A percentile compares a stretch with the other conserved stretches of the same genome.
phyloP scores from a whole-genome alignment of 805 yeast species.

The Lipomyces yamadae region DNA sequence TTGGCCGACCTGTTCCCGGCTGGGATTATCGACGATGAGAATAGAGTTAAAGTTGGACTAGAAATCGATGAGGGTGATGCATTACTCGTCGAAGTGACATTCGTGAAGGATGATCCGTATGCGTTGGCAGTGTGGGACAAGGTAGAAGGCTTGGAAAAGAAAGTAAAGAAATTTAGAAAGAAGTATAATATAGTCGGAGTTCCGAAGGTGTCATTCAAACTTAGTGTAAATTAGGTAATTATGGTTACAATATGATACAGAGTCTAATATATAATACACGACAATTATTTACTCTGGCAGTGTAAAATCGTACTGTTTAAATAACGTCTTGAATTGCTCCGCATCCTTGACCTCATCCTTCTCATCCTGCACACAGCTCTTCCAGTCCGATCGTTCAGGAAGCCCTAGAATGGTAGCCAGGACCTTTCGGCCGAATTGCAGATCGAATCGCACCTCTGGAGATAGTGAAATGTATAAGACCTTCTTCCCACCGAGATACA shows the following conservation, averaged over 20 bases:
- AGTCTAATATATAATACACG: background rate
- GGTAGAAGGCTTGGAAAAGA: slow-evolving; percentile 63
- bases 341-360: slow-evolving; percentile 69
- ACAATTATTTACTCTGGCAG: background rate
- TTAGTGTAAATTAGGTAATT: background rate
- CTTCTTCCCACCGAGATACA: slow-evolving; percentile 36
- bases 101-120: slow-evolving; percentile 20
- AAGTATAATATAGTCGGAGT: slow-evolving; percentile 38
- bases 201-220: slow-evolving; percentile 12
- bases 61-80: slow-evolving; percentile 15
- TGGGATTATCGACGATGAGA: slow-evolving; percentile 24
- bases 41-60: slow-evolving; percentile 19
- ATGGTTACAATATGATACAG: slow-evolving; percentile 2
- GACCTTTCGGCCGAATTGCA: slow-evolving; percentile 84
- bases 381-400: slow-evolving; percentile 74
- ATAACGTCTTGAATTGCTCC: slow-evolving; percentile 62
- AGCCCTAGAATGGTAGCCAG: slow-evolving; percentile 65
- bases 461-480: slow-evolving; percentile 27
- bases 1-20: slow-evolving; percentile 30
- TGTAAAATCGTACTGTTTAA: slow-evolving; percentile 59
- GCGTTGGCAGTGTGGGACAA: slow-evolving; percentile 17
- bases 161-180: slow-evolving; percentile 59
- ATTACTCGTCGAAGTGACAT: slow-evolving; percentile 14
- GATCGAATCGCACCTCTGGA: slow-evolving; percentile 54
- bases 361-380: slow-evolving; percentile 67